Conservation (phyloP, 352 stramenopile genomes). For the Pythium utonaiense region DNA sequence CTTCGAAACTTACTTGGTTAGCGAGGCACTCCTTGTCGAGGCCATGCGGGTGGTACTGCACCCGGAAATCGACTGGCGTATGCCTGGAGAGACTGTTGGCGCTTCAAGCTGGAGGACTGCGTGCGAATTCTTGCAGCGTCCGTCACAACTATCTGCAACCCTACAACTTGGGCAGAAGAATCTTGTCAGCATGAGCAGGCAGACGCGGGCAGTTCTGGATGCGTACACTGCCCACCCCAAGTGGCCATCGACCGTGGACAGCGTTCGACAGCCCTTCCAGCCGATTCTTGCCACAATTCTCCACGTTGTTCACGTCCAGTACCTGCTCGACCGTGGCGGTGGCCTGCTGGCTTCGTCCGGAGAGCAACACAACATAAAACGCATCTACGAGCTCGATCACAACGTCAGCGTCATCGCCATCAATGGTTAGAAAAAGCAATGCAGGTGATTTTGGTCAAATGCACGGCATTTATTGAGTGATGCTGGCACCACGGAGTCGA, state of each 20-base stretch:
- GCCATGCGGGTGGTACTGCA: constrained; percentile 39
- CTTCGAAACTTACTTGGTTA: constrained; percentile 63
- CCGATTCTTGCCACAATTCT: constrained; percentile 38
- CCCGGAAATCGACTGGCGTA: constrained; percentile 33
- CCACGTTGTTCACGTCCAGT: constrained; percentile 33
- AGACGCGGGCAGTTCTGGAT: constrained; percentile 23
- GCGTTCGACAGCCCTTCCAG: constrained; percentile 15
- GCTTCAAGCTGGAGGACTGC: constrained; percentile 53
- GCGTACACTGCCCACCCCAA: constrained; percentile 31
- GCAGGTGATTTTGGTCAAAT: not conserved
- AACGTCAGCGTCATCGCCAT: constrained; percentile 8
- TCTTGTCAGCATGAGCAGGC: not conserved
- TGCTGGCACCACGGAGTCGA: constrained; percentile 66
- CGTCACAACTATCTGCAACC: constrained; percentile 20
- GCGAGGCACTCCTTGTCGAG: constrained; percentile 56
- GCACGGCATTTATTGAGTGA: constrained; percentile 46
- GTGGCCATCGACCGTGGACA: constrained; percentile 8
- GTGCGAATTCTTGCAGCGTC: constrained; percentile 37
- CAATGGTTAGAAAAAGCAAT: not conserved
- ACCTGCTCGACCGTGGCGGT: constrained; percentile 23
- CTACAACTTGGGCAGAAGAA: constrained; percentile 9
- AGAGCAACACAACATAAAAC: not conserved
- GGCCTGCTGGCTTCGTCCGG: constrained; percentile 11
- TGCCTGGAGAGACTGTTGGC: constrained; percentile 45
- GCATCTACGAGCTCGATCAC: constrained; percentile 12